Evolutionary conservation across 805 yeast species (phyloP), one percentile per base, ranked within the genome.

Genomic region (Starmerella bacillaris): DNA sequence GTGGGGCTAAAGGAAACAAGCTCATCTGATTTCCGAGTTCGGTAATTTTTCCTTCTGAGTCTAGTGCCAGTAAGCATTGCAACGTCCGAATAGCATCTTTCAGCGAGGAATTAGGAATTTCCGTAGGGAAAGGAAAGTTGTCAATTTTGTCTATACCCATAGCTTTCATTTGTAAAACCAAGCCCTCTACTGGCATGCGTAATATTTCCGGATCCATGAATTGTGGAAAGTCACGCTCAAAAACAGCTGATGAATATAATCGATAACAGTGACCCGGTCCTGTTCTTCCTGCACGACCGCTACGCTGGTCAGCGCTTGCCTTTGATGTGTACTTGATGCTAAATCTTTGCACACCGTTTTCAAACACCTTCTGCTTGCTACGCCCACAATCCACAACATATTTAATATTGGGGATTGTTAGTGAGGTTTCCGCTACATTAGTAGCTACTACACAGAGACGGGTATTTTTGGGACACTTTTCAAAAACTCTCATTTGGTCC

Each of bases 181-280:
- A 77, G 53, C 94, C 83, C 53, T 89, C 98, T 24, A 83, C 82
- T 0, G 98, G 96, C 92, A 82, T 84, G 44, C 96, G 64, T 38
- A 79, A 59, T 31, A 89, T 84, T 54, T 89, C 99, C 0, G 99
- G 96, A 37, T 63, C 64, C 8, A 89, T 67, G 49, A 89, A 89
- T 49, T 76, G 82, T 3, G 64, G 64, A 52, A 89, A 89, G 44
- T 76, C 89, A 42, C 73, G 69, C 51, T 89, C 95, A 54, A 64
- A 89, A 5, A 92, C 78, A 2, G 98, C 98, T 12, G 96, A 84
- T 0, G 96, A 86, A 49, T 65, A 89, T 11, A 89, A 56, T 40
- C 98, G 63, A 54, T 89, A 89, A 54, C 94, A 80, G 51, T 89
- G 96, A 39, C 99, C 99, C 0, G 98, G 95, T 0, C 96, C 98